These are phyloP conservation scores for Rosa hybrid DNA, from an alignment of 331 rosid genomes.

Conservation along the genomic window DNA sequence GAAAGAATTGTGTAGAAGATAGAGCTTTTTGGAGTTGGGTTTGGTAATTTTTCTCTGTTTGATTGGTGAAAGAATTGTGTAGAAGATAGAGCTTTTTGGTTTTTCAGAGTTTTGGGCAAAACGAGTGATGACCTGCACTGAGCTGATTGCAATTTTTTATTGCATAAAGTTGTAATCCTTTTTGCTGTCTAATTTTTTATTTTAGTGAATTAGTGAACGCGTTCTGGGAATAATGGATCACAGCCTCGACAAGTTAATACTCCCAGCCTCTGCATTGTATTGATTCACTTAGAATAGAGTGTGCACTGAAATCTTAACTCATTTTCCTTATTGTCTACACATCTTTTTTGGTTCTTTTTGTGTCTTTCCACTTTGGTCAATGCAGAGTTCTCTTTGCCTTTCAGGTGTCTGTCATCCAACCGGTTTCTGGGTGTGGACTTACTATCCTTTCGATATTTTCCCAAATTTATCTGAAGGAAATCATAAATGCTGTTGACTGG, in stretches of 20 bases:
- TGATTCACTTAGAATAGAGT: no score
- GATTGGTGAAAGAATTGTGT: conserved; percentile 3
- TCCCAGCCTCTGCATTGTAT: no score
- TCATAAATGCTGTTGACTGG: conserved; percentile 96
- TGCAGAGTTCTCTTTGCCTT: neutral
- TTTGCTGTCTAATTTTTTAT: neutral
- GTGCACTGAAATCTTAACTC: no score
- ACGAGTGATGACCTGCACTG: neutral
- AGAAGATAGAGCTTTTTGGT: no score
- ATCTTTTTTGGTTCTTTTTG: no score
- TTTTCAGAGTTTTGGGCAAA: neutral
- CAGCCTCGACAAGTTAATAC: neutral
- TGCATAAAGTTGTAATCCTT: neutral
- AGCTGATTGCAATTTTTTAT: neutral
- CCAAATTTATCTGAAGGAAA: conserved; percentile 94
- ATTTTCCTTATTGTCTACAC: no score
- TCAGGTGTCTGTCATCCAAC: conserved; percentile 96
- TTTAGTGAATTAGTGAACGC: neutral
- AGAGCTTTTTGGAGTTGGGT: neutral
- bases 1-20: conserved; percentile 6
- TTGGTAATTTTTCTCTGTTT: neutral
- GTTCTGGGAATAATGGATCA: neutral
- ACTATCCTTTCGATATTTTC: conserved; percentile 94
- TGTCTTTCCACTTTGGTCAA: no score
- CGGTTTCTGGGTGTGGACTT: conserved; percentile 97